phyloP scores from a whole-genome alignment of 257 asterid genomes.

The Petunia axillaris region DNA sequence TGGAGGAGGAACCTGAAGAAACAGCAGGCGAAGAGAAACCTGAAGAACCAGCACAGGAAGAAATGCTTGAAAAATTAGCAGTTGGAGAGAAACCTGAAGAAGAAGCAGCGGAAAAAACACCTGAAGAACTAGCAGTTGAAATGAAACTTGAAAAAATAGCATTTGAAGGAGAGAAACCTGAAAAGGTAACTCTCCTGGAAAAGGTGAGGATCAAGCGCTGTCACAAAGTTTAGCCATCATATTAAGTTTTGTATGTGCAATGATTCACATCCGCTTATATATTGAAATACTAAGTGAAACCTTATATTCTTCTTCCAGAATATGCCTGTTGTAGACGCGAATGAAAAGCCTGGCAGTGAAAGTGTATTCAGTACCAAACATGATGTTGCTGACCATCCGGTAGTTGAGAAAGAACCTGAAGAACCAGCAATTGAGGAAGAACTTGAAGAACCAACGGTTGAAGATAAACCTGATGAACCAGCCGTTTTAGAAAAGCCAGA shows the following conservation, averaged over 20 bases:
- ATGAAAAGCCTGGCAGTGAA: neutral
- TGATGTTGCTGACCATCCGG: neutral
- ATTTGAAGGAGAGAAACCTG: neutral
- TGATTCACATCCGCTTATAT: neutral
- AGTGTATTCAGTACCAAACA: neutral
- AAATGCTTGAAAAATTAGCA: neutral
- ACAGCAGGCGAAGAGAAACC: neutral
- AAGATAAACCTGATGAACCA: neutral
- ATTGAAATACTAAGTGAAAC: neutral
- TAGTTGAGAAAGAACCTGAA: neutral
- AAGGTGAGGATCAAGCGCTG: slow-evolving; percentile 2
- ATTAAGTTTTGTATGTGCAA: neutral
- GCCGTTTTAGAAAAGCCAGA: neutral
- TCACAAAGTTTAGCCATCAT: neutral
- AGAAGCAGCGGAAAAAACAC: neutral
- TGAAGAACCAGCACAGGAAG: slow-evolving; percentile 6
- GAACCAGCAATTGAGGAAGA: neutral
- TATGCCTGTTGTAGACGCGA: slow-evolving; percentile 11
- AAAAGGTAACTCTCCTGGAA: neutral
- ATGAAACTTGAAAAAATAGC: neutral
- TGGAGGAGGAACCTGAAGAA: neutral
- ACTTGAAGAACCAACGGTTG: neutral
- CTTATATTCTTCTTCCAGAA: neutral
- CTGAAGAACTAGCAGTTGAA: slow-evolving; percentile 14
- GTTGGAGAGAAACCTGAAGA: neutral